Percentiles rank a stretch among this genome's conserved stretches.
Conservation (phyloP, 1,284 basidiomycete genomes). For the Neonothopanus nambi region DNA sequence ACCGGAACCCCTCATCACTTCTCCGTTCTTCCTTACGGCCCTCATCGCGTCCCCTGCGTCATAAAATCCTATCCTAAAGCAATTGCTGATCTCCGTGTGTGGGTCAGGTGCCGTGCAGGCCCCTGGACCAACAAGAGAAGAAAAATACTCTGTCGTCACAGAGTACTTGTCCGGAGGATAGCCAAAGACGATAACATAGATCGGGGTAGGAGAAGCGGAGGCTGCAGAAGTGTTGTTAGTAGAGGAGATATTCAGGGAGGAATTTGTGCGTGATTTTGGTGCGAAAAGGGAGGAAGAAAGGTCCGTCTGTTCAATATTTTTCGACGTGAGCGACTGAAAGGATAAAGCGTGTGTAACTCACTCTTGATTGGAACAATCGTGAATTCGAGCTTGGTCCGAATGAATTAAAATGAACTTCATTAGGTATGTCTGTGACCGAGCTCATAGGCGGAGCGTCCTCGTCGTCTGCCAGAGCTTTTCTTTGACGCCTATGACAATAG, state of each 20-base stretch:
- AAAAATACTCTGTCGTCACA: slow-evolving; percentile 69
- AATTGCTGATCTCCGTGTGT: slow-evolving; percentile 64
- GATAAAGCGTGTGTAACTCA: neutral
- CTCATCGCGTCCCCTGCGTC: slow-evolving; percentile 71
- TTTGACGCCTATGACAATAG: slow-evolving; percentile 40
- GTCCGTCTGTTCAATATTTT: neutral
- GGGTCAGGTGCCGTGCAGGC: slow-evolving; percentile 64
- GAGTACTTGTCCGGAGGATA: slow-evolving; percentile 75
- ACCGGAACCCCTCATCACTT: slow-evolving; percentile 44
- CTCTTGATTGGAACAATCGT: slow-evolving; percentile 1
- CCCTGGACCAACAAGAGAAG: slow-evolving; percentile 47
- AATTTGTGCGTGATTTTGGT: slow-evolving; percentile 26
- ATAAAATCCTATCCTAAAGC: slow-evolving; percentile 70
- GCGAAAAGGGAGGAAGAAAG: neutral
- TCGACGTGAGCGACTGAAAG: slow-evolving; percentile 2
- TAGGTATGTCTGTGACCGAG: slow-evolving; percentile 71
- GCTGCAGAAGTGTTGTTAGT: slow-evolving; percentile 30
- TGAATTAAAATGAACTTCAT: slow-evolving; percentile 48
- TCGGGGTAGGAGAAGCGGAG: slow-evolving; percentile 31
- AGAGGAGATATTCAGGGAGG: slow-evolving; percentile 34
- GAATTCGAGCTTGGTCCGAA: slow-evolving; percentile 47
- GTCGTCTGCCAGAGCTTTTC: slow-evolving; percentile 57
- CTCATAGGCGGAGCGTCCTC: slow-evolving; percentile 73
- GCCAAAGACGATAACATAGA: slow-evolving; percentile 73
- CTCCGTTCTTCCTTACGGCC: slow-evolving; percentile 77